phyloP scores from a whole-genome alignment of 495 filamentous ascomycete species.

The Hypoxylon rickii region DNA sequence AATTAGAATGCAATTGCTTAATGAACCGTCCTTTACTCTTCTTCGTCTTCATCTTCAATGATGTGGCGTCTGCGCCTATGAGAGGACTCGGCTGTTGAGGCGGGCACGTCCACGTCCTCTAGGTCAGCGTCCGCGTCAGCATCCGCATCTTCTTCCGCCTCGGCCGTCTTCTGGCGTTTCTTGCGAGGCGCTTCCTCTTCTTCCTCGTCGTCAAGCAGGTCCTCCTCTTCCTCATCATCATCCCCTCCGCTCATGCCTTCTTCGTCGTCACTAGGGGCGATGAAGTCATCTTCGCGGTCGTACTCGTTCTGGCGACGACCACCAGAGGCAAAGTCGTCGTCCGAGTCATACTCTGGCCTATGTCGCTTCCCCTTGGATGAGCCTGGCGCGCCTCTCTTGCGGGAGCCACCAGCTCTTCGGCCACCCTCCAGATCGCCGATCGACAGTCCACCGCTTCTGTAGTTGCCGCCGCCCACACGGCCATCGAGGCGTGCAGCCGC shows the following conservation, averaged over 20 bases:
- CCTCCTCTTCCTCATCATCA: conserved; percentile 62
- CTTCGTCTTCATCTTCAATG: conserved; percentile 57
- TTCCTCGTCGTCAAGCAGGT: conserved; percentile 53
- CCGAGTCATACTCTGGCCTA: conserved; percentile 61
- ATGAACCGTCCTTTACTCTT: conserved; percentile 27
- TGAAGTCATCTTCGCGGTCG: conserved; percentile 77
- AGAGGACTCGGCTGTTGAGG: conserved; percentile 35
- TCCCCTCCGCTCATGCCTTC: conserved; percentile 61
- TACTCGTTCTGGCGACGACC: conserved; percentile 78
- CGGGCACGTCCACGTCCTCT: conserved; percentile 50
- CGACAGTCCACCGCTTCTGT: conserved; percentile 64
- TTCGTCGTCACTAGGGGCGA: conserved; percentile 77
- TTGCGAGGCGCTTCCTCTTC: conserved; percentile 52
- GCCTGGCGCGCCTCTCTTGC: conserved; percentile 52
- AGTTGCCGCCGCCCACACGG: conserved; percentile 48
- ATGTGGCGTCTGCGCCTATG: conserved; percentile 47
- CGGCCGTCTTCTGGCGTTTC: conserved; percentile 56
- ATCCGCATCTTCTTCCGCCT: conserved; percentile 47
- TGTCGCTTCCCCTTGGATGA: conserved; percentile 48
- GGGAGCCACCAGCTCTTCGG: conserved; percentile 40
- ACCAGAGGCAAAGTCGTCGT: conserved; percentile 67
- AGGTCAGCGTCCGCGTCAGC: conserved; percentile 50
- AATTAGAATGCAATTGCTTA: neutral
- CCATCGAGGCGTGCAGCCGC: conserved; percentile 66
- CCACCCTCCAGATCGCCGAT: conserved; percentile 75